Evolutionary conservation across 192 early-diverging fungal genomes (phyloP).

Genomic region (Umbelopsis vinacea): DNA sequence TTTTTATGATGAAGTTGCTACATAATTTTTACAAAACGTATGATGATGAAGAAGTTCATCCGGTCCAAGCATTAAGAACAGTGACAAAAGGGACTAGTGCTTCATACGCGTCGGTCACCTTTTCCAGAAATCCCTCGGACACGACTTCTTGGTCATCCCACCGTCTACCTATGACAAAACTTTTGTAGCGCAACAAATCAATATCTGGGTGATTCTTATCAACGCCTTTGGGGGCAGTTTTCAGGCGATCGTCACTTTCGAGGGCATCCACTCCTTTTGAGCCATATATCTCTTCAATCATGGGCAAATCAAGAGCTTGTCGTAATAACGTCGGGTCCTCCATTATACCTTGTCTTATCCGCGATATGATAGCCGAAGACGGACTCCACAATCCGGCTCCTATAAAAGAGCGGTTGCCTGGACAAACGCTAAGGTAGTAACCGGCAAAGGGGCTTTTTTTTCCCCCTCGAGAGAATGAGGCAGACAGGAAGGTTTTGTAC

Average conservation of each 20-base stretch:
- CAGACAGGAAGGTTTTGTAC: conserved; percentile 55
- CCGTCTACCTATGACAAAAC: conserved; percentile 49
- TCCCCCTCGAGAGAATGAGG: conserved; percentile 49
- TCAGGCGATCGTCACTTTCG: conserved; percentile 43
- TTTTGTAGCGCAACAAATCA: conserved; percentile 55
- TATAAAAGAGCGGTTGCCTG: conserved; percentile 43
- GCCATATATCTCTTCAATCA: conserved; percentile 47
- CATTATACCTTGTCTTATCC: conserved; percentile 49
- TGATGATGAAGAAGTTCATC: background rate
- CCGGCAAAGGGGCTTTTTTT: conserved; percentile 54
- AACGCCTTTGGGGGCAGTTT: conserved; percentile 59
- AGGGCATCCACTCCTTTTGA: conserved; percentile 41
- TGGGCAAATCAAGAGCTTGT: conserved; percentile 44
- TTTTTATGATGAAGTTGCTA: too few species aligned
- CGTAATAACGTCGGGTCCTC: conserved; percentile 43
- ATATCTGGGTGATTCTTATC: conserved; percentile 60
- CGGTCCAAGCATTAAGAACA: conserved; percentile 57
- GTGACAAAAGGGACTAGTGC: conserved; percentile 56
- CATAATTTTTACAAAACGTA: background rate
- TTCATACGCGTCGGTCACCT: conserved; percentile 48
- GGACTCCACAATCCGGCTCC: conserved; percentile 58
- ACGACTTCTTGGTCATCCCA: conserved; percentile 60
- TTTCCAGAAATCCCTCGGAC: conserved; percentile 51
- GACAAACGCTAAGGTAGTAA: conserved; percentile 54
- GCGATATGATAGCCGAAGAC: conserved; percentile 27